Percentiles rank a stretch among this genome's conserved stretches.
Evolutionary conservation across 2,329 filamentous ascomycete species (phyloP).

Genomic region (Myriosclerotinia scirpicola): DNA sequence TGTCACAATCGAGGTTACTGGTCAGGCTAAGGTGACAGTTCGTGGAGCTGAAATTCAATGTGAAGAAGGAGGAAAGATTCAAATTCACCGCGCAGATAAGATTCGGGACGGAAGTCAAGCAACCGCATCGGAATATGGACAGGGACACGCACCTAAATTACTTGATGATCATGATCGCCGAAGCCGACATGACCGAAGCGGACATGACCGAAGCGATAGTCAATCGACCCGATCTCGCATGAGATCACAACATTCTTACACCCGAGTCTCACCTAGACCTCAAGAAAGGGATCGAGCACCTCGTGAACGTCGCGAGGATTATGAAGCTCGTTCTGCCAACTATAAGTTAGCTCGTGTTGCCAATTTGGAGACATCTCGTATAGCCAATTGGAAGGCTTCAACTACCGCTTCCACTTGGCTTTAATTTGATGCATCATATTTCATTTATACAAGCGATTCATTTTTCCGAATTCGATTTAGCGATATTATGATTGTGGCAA

Average conservation of each 20-base stretch:
- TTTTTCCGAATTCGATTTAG: slow-evolving; percentile 30
- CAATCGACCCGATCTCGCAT: slow-evolving; percentile 27
- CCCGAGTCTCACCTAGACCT: slow-evolving; percentile 28
- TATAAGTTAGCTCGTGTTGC: slow-evolving; percentile 7
- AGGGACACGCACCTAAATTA: slow-evolving; percentile 20
- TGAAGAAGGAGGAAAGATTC: slow-evolving; percentile 59
- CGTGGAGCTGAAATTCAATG: slow-evolving; percentile 59
- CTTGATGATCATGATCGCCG: slow-evolving; percentile 37
- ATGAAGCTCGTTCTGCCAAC: slow-evolving; percentile 15
- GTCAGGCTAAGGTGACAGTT: slow-evolving; percentile 55
- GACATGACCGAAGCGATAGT: slow-evolving; percentile 28
- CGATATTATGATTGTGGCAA: slow-evolving; percentile 27
- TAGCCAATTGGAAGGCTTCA: neutral
- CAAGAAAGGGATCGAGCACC: slow-evolving; percentile 19
- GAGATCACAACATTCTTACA: slow-evolving; percentile 34
- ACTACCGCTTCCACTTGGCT: slow-evolving; percentile 13
- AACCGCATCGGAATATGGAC: slow-evolving; percentile 44
- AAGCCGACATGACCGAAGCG: slow-evolving; percentile 30
- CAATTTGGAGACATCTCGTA: neutral
- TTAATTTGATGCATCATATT: slow-evolving; percentile 22
- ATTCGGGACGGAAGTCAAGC: slow-evolving; percentile 52
- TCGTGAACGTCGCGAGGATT: slow-evolving; percentile 21
- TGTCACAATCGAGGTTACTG: slow-evolving; percentile 60
- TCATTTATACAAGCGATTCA: slow-evolving; percentile 31
- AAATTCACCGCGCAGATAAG: slow-evolving; percentile 47